Conservation (phyloP, 345 rosid genomes). For the Acer saccharum region DNA sequence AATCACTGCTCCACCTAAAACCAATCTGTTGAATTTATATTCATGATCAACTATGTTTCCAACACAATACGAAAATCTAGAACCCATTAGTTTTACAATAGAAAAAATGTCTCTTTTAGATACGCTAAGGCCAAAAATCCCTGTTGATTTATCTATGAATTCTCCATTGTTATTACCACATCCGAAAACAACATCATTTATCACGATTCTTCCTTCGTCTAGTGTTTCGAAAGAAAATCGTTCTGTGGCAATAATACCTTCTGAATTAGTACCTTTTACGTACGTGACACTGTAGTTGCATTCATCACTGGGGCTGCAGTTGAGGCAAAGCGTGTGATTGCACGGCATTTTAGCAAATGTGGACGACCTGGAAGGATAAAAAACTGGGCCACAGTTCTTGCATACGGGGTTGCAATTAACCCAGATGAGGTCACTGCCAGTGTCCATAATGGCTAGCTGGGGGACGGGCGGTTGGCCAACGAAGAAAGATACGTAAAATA, state of each 20-base stretch:
- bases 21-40: constrained; percentile 28
- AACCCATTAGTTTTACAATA: constrained; percentile 22
- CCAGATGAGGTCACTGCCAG: constrained; percentile 31
- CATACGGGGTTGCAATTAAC: constrained; percentile 33
- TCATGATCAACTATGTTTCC: constrained; percentile 28
- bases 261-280: not conserved
- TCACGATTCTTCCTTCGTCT: constrained; percentile 15
- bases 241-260: constrained; percentile 24
- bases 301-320: too few species aligned
- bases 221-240: constrained; percentile 28
- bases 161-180: constrained; percentile 28
- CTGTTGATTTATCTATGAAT: constrained; percentile 9
- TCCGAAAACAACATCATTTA: constrained; percentile 24
- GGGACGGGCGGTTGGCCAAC: constrained; percentile 43
- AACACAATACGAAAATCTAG: constrained; percentile 43
- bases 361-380: constrained; percentile 31
- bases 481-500: constrained; percentile 33
- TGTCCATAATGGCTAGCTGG: constrained; percentile 44
- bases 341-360: constrained; percentile 20
- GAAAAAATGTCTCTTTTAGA: not conserved
- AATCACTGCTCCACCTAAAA: constrained; percentile 27
- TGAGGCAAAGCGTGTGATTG: too few species aligned
- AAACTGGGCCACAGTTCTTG: not conserved
- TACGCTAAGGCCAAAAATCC: constrained; percentile 41
- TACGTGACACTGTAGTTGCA: too few species aligned